A percentile compares a stretch with the other conserved stretches of the same genome.
Evolutionary conservation across 2,329 filamentous ascomycete species (phyloP).

Genomic region (Pleochaeta shiraiana): DNA sequence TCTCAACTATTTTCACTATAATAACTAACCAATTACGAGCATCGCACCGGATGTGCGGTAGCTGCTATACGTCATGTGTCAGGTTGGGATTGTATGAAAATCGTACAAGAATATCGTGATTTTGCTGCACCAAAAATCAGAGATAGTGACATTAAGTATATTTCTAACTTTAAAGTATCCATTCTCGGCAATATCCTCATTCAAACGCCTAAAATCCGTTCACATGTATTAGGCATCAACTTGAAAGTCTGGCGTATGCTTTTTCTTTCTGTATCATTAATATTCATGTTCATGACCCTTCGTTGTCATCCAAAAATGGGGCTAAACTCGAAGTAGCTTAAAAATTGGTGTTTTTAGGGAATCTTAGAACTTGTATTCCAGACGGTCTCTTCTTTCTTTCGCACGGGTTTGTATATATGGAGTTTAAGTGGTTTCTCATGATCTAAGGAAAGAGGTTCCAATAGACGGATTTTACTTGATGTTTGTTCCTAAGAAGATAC

Average conservation of each 20-base stretch:
- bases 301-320: neutral
- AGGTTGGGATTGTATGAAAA: conserved; percentile 38
- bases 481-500: too few species aligned
- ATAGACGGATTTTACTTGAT: too few species aligned
- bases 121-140: conserved; percentile 40
- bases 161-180: conserved; percentile 26
- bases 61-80: conserved; percentile 54
- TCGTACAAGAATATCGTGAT: conserved; percentile 50
- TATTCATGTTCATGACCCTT: neutral
- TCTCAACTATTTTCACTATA: neutral
- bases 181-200: conserved; percentile 17
- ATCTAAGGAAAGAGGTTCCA: too few species aligned
- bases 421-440: too few species aligned
- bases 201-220: neutral
- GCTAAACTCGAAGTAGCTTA: too few species aligned
- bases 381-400: too few species aligned
- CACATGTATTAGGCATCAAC: neutral
- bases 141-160: conserved; percentile 37
- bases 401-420: too few species aligned
- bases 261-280: neutral
- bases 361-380: too few species aligned
- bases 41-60: conserved; percentile 78
- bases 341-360: too few species aligned
- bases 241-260: neutral
- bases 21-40: conserved; percentile 23